A percentile compares a stretch with the other conserved stretches of the same genome.
Conservation (phyloP, 768 basidiomycete genomes). For the Coprinopsis marcescibilis region DNA sequence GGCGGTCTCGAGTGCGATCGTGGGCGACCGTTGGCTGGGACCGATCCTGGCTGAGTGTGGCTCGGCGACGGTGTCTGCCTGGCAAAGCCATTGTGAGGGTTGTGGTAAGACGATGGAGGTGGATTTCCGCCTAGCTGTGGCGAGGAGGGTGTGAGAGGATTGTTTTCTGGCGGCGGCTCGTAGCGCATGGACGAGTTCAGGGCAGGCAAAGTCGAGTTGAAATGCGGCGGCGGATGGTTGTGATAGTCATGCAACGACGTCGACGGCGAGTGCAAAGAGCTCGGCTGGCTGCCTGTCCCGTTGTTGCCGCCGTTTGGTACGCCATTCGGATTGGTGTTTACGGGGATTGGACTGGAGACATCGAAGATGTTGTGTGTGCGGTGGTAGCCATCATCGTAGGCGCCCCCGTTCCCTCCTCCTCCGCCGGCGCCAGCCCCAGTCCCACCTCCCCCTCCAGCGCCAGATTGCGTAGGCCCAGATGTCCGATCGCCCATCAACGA, state of each 20-base stretch:
- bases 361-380: constrained; percentile 55
- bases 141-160: constrained; percentile 25
- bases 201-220: constrained; percentile 46
- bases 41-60: constrained; percentile 16
- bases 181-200: constrained; percentile 49
- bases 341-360: constrained; percentile 40
- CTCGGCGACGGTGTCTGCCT: constrained; percentile 31
- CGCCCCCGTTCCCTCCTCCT: constrained; percentile 2
- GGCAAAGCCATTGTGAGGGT: constrained; percentile 12
- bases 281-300: constrained; percentile 9
- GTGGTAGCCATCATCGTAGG: constrained; percentile 12
- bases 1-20: constrained; percentile 16
- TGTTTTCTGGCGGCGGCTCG: constrained; percentile 35
- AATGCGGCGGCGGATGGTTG: constrained; percentile 26
- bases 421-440: constrained; percentile 3
- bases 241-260: constrained; percentile 21
- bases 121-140: constrained; percentile 20
- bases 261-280: constrained; percentile 18
- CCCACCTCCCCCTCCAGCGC: constrained; percentile 8
- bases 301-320: constrained; percentile 20
- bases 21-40: constrained; percentile 12
- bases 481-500: constrained; percentile 40
- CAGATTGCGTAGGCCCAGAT: constrained; percentile 12
- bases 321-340: constrained; percentile 21
- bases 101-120: constrained; percentile 12